phyloP scores from a whole-genome alignment of 2,329 filamentous ascomycete genomes.

The Xylariomycetidae sp. region DNA sequence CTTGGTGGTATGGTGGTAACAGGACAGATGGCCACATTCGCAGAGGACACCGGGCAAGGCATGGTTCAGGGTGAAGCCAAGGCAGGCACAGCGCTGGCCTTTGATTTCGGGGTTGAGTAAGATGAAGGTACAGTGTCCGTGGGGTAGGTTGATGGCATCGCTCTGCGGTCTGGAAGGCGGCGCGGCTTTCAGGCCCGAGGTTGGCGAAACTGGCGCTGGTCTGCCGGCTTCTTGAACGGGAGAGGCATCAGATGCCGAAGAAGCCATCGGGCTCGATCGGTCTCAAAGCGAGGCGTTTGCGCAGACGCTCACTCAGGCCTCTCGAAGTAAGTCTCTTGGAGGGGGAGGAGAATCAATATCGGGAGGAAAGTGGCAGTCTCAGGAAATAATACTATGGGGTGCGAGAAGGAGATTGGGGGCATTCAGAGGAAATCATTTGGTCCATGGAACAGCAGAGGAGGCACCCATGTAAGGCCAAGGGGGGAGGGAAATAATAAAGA shows the following conservation, averaged over 20 bases:
- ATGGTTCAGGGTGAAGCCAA: conserved; percentile 51
- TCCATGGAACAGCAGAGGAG: conserved; percentile 25
- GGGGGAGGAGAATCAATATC: too few species aligned
- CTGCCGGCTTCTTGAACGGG: too few species aligned
- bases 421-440: conserved; percentile 19
- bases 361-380: too few species aligned
- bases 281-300: too few species aligned
- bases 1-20: conserved; percentile 52
- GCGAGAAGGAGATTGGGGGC: conserved; percentile 18
- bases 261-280: too few species aligned
- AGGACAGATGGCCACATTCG: conserved; percentile 56
- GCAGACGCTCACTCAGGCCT: too few species aligned
- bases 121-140: conserved; percentile 57
- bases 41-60: conserved; percentile 50
- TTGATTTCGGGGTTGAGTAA: conserved; percentile 52
- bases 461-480: conserved; percentile 13
- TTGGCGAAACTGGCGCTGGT: too few species aligned
- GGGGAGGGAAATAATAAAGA: too few species aligned
- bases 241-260: too few species aligned
- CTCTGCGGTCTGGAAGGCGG: too few species aligned
- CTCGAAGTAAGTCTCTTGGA: too few species aligned
- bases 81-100: conserved; percentile 55
- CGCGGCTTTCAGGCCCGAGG: too few species aligned
- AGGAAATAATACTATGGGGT: conserved; percentile 23
- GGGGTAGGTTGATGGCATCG: conserved; percentile 48